A percentile compares a stretch with the other conserved stretches of the same genome.
These are phyloP conservation scores for Capronia coronata DNA, from an alignment of 2,329 filamentous ascomycete genomes.

Conservation along the genomic window DNA sequence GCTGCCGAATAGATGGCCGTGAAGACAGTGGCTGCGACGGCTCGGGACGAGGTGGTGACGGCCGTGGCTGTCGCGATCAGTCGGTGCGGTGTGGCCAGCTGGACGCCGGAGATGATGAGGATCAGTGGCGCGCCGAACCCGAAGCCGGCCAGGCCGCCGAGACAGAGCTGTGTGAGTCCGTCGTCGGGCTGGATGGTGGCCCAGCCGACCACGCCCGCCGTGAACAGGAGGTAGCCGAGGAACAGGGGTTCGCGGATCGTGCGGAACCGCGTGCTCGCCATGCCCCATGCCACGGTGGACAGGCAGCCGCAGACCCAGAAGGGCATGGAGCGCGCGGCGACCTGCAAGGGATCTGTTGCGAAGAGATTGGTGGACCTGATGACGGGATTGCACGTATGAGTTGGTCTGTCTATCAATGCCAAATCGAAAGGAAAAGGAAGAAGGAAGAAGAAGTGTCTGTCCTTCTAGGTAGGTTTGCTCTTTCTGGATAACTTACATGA, in stretches of 20 bases:
- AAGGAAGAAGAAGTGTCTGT: no score
- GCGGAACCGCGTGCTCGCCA: slow-evolving; percentile 14
- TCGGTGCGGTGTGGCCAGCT: slow-evolving; percentile 21
- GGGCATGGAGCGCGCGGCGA: slow-evolving; percentile 15
- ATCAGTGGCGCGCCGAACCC: slow-evolving; percentile 23
- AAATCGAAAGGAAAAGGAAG: no score
- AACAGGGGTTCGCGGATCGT: slow-evolving; percentile 24
- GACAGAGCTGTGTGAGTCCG: slow-evolving; percentile 1
- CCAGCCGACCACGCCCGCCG: slow-evolving; percentile 18
- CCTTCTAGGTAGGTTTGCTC: no score
- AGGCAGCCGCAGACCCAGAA: slow-evolving; percentile 20
- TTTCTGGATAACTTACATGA: slow-evolving; percentile 26
- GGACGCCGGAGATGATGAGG: slow-evolving; percentile 23
- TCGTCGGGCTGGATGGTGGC: slow-evolving; percentile 18
- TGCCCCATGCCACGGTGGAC: slow-evolving; percentile 19
- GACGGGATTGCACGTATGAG: background rate
- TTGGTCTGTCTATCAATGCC: no score
- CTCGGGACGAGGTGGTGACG: slow-evolving; percentile 21
- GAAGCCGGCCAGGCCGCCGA: slow-evolving; percentile 17
- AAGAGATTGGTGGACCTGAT: background rate
- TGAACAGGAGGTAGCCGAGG: slow-evolving; percentile 21
- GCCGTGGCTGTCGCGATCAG: slow-evolving; percentile 25
- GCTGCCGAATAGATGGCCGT: slow-evolving; percentile 23
- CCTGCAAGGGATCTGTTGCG: slow-evolving; percentile 12
- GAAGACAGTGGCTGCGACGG: slow-evolving; percentile 21